Conservation (phyloP, 176 grass and related monocot genomes). For the Sorghum bicolor region DNA sequence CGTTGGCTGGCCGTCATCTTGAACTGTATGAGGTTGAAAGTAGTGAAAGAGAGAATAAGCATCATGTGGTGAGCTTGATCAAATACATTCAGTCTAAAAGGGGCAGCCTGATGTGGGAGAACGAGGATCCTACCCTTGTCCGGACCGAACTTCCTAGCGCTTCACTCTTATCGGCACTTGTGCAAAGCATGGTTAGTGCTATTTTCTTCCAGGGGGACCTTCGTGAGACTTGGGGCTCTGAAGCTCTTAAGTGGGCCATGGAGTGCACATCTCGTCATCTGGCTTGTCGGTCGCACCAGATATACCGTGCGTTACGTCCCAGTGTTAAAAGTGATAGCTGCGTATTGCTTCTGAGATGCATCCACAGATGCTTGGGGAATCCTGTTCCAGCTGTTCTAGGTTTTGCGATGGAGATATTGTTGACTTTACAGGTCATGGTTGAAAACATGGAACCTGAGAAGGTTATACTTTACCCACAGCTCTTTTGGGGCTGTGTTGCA, state of each 20-base stretch:
- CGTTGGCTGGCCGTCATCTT: slow-evolving; percentile 88
- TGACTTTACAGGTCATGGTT: slow-evolving; percentile 97
- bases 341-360: slow-evolving; percentile 82
- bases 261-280: slow-evolving; percentile 92
- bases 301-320: slow-evolving; percentile 90
- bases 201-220: slow-evolving; percentile 99
- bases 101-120: slow-evolving; percentile 99
- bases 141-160: slow-evolving; percentile 77
- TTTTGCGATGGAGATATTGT: slow-evolving; percentile 89
- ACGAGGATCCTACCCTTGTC: slow-evolving; percentile 83
- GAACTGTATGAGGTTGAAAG: slow-evolving; percentile 93
- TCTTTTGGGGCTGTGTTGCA: slow-evolving; percentile 96
- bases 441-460: slow-evolving; percentile 96
- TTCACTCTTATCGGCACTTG: slow-evolving; percentile 82
- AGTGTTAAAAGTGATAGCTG: slow-evolving; percentile 93
- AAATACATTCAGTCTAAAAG: slow-evolving; percentile 98
- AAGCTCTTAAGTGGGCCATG: slow-evolving; percentile 98
- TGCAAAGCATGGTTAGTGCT: slow-evolving; percentile 96
- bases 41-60: slow-evolving; percentile 90
- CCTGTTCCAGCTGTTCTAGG: slow-evolving; percentile 81
- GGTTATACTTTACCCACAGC: slow-evolving; percentile 98
- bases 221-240: slow-evolving; percentile 91
- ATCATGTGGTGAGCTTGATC: slow-evolving; percentile 92
- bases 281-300: slow-evolving; percentile 91
- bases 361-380: slow-evolving; percentile 93